Percentiles rank a stretch among this genome's conserved stretches.
Evolutionary conservation across 2,329 filamentous ascomycete genomes (phyloP).

Genomic region (Ophiocordyceps robertsii): DNA sequence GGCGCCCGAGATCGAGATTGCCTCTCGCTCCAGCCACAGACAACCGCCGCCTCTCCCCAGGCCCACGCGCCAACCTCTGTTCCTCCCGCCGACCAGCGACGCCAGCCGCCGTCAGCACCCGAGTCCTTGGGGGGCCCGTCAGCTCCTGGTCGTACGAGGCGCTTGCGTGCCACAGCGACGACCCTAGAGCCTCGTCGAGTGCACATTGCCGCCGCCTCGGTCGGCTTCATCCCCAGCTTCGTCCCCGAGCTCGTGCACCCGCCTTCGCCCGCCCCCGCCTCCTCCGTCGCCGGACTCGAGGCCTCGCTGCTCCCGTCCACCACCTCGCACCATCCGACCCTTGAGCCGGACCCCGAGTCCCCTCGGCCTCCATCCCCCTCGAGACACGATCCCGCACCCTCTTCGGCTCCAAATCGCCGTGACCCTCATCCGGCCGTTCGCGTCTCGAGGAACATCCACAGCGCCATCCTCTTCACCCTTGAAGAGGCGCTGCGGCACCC

Average conservation of each 20-base stretch:
- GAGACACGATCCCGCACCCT: slow-evolving; percentile 7
- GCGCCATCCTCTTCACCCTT: slow-evolving; percentile 82
- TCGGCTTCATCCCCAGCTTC: slow-evolving; percentile 31
- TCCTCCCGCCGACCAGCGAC: not conserved
- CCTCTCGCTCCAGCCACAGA: slow-evolving; percentile 24
- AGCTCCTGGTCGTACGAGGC: slow-evolving; percentile 36
- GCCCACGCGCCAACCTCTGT: slow-evolving; percentile 23
- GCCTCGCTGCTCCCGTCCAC: slow-evolving; percentile 17
- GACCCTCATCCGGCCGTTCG: slow-evolving; percentile 37
- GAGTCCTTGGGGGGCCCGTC: slow-evolving; percentile 24
- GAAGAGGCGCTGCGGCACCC: slow-evolving; percentile 82
- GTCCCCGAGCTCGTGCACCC: slow-evolving; percentile 6
- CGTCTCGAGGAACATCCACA: slow-evolving; percentile 74
- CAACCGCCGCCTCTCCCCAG: slow-evolving; percentile 7
- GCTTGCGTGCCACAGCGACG: slow-evolving; percentile 28
- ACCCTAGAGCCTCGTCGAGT: slow-evolving; percentile 27
- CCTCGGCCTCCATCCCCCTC: slow-evolving; percentile 13
- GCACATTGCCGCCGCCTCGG: slow-evolving; percentile 32
- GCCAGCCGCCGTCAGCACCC: slow-evolving; percentile 12
- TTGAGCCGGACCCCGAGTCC: slow-evolving; percentile 27
- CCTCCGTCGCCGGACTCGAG: slow-evolving; percentile 25
- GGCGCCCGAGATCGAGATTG: slow-evolving; percentile 31
- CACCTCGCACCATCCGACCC: slow-evolving; percentile 35
- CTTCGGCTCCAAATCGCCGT: slow-evolving; percentile 15
- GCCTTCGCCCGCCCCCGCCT: slow-evolving; percentile 17